Conservation (phyloP, 768 basidiomycete species). For the Tubosaeta brunneosetosa region DNA sequence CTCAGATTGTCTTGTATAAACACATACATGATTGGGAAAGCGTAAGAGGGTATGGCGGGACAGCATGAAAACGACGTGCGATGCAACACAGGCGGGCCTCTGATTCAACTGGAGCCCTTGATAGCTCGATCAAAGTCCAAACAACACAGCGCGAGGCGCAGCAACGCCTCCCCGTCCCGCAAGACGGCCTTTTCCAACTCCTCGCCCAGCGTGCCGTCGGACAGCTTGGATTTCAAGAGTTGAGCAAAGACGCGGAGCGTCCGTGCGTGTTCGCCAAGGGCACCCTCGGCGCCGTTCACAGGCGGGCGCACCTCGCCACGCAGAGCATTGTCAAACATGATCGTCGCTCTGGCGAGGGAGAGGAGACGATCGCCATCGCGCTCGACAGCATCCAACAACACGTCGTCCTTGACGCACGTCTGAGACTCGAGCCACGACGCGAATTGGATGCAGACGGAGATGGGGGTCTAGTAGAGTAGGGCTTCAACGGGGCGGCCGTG, state of each 20-base stretch:
- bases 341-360: conserved; percentile 12
- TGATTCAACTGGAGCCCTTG: conserved; percentile 4
- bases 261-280: conserved; percentile 6
- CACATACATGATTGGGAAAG: not conserved
- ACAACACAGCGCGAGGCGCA: conserved; percentile 17
- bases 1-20: conserved; percentile 4
- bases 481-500: too few relatives aligned
- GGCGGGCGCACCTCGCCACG: conserved; percentile 1
- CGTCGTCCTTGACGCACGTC: not conserved
- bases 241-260: conserved; percentile 16
- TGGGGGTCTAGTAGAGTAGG: not conserved
- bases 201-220: conserved; percentile 7
- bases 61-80: not conserved
- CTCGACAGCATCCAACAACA: conserved; percentile 16
- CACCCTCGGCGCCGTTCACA: not conserved
- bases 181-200: conserved; percentile 20
- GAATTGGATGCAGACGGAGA: conserved; percentile 13
- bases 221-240: conserved; percentile 7
- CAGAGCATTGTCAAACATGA: conserved; percentile 18
- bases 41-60: not conserved
- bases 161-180: conserved; percentile 19
- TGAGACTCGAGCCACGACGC: conserved; percentile 17
- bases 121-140: conserved; percentile 19
- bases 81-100: conserved; percentile 4
- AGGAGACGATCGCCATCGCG: conserved; percentile 18